Evolutionary conservation across 2,329 filamentous ascomycete genomes (phyloP).

Genomic region (Xylaria sp.): DNA sequence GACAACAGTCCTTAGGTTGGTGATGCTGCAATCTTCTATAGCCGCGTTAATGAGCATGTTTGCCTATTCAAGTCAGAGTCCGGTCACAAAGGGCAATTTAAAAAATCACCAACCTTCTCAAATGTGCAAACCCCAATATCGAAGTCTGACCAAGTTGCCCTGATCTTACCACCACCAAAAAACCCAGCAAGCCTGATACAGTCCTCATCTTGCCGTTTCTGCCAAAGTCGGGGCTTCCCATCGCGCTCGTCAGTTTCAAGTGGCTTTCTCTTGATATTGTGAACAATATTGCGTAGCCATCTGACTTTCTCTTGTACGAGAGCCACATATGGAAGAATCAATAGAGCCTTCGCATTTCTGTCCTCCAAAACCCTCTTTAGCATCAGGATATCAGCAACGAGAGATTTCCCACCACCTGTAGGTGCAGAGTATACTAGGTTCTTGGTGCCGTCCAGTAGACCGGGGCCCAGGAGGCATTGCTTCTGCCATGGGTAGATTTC

Average conservation of each 20-base stretch:
- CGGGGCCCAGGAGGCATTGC: slow-evolving; percentile 74
- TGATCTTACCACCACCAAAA: slow-evolving; percentile 77
- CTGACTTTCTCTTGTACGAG: slow-evolving; percentile 82
- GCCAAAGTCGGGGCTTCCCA: slow-evolving; percentile 58
- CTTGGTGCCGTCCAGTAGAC: slow-evolving; percentile 70
- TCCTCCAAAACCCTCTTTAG: slow-evolving; percentile 74
- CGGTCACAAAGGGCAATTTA: slow-evolving; percentile 1
- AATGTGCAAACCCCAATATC: slow-evolving; percentile 84
- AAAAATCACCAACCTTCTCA: slow-evolving; percentile 67
- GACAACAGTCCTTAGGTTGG: slow-evolving; percentile 73
- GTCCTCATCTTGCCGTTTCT: slow-evolving; percentile 65
- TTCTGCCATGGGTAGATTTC: slow-evolving; percentile 85
- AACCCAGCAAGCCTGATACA: slow-evolving; percentile 75
- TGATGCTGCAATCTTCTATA: slow-evolving; percentile 75
- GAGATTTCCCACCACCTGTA: slow-evolving; percentile 80
- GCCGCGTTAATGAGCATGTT: slow-evolving; percentile 78
- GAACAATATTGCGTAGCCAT: slow-evolving; percentile 75
- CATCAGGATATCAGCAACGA: slow-evolving; percentile 79
- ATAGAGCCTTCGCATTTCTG: slow-evolving; percentile 72
- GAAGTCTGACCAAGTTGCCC: slow-evolving; percentile 75
- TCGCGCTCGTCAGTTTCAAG: slow-evolving; percentile 47
- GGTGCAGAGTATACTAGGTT: slow-evolving; percentile 84
- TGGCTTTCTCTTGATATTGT: slow-evolving; percentile 62
- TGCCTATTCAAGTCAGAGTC: slow-evolving; percentile 60
- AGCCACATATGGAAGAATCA: slow-evolving; percentile 81